These are phyloP conservation scores for Cydonia oblonga DNA, from an alignment of 331 rosid genomes.

Conservation along the genomic window DNA sequence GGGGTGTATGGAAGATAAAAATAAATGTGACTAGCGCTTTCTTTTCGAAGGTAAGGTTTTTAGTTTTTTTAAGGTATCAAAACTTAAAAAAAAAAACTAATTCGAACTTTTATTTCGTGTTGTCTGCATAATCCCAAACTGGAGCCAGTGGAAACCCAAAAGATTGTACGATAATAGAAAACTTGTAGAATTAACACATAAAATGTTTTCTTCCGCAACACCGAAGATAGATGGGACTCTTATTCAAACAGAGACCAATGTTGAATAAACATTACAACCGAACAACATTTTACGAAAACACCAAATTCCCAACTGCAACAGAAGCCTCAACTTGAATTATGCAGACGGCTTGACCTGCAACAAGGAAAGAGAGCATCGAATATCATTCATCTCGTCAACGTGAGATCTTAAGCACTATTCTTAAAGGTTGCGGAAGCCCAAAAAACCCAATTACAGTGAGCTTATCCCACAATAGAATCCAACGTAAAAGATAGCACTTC, in stretches of 20 bases:
- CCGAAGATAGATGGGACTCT: conserved; percentile 21
- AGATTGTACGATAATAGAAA: neutral
- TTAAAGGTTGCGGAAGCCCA: neutral
- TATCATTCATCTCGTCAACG: neutral
- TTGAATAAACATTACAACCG: neutral
- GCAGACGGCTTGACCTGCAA: conserved; percentile 2
- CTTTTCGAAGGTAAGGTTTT: too few species aligned
- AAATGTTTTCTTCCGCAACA: neutral
- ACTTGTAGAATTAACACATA: neutral
- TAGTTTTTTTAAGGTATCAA: too few species aligned
- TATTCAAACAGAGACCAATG: conserved; percentile 21
- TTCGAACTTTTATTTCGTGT: neutral
- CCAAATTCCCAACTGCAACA: neutral
- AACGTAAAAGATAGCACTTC: neutral
- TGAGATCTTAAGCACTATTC: neutral
- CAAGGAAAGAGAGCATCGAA: neutral
- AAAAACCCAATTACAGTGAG: neutral
- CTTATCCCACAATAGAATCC: neutral
- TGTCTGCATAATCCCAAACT: neutral
- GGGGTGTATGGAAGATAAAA: rapidly evolving
- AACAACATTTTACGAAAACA: neutral
- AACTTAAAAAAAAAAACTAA: neutral
- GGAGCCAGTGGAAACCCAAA: neutral
- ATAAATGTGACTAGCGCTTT: too few species aligned
- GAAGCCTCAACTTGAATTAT: neutral